phyloP scores from a whole-genome alignment of 1,139 yeast species.

The Geotrichum reessii region DNA sequence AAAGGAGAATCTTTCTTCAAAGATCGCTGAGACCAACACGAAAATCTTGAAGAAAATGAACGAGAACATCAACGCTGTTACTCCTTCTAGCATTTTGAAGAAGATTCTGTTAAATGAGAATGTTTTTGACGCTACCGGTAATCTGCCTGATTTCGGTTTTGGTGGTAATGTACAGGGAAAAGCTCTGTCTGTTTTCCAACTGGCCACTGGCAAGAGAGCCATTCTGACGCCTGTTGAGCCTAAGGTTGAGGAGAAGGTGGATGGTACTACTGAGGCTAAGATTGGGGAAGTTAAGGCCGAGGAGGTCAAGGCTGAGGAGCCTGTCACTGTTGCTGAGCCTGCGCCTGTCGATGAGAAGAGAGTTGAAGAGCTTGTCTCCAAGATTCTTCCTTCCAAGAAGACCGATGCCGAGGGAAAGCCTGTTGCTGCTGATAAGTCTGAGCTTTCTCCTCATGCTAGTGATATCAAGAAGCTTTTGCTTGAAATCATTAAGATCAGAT shows the following conservation, averaged over 20 bases:
- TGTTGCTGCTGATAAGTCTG: conserved; percentile 24
- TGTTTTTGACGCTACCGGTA: conserved; percentile 31
- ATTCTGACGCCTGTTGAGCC: conserved; percentile 8
- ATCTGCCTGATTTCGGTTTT: conserved; percentile 25
- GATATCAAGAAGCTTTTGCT: conserved; percentile 51
- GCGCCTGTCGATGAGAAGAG: conserved; percentile 17
- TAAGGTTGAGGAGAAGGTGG: conserved; percentile 11
- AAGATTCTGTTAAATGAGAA: conserved; percentile 37
- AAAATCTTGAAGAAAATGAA: conserved; percentile 36
- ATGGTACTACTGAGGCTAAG: conserved; percentile 8
- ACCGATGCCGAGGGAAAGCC: conserved; percentile 19
- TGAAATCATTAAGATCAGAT: conserved; percentile 48
- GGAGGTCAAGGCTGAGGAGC: conserved; percentile 11
- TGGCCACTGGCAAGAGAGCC: conserved; percentile 27
- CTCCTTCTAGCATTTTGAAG: conserved; percentile 41
- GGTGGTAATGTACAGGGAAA: conserved; percentile 24
- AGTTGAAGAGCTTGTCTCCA: conserved; percentile 20
- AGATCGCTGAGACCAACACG: conserved; percentile 31
- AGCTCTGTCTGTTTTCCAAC: conserved; percentile 26
- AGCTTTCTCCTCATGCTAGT: conserved; percentile 15
- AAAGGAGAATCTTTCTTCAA: conserved; percentile 19
- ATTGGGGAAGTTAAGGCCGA: conserved; percentile 9
- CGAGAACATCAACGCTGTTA: conserved; percentile 27
- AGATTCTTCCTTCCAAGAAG: conserved; percentile 21
- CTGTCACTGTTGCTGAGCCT: conserved; percentile 10